Evolutionary conservation across 768 basidiomycete species (phyloP).

Genomic region (Suillus ampliporus): DNA sequence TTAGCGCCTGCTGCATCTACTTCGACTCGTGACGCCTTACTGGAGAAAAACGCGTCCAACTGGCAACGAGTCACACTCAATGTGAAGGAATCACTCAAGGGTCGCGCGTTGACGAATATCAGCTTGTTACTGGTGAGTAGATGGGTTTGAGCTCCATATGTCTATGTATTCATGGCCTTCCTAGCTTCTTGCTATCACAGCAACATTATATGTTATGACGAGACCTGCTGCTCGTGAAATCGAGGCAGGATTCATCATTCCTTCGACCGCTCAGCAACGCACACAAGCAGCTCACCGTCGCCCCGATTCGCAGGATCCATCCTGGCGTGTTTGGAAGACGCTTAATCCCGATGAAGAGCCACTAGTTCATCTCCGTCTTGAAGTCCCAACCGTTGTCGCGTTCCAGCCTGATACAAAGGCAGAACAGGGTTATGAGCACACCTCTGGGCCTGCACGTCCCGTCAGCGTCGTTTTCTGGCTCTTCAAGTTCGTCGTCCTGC

Average conservation of each 20-base stretch:
- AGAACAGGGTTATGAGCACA: conserved; percentile 31
- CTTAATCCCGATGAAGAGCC: conserved; percentile 72
- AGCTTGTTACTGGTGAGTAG: conserved; percentile 77
- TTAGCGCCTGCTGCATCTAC: conserved; percentile 50
- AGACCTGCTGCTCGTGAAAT: conserved; percentile 48
- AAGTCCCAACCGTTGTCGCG: conserved; percentile 78
- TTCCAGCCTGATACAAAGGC: conserved; percentile 51
- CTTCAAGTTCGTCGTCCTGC: conserved; percentile 81
- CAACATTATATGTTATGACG: conserved; percentile 76
- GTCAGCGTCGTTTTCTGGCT: conserved; percentile 73
- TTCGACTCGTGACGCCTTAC: conserved; percentile 28
- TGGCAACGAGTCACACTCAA: conserved; percentile 33
- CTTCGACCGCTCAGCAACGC: conserved; percentile 38
- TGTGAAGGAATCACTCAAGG: conserved; percentile 55
- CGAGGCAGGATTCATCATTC: conserved; percentile 23
- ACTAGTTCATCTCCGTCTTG: conserved; percentile 78
- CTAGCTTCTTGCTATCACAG: conserved; percentile 80
- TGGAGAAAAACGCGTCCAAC: conserved; percentile 33
- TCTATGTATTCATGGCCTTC: conserved; percentile 14
- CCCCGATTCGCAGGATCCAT: conserved; percentile 49
- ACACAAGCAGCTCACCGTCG: conserved; percentile 37
- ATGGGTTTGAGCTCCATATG: background rate
- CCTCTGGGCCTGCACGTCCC: conserved; percentile 51
- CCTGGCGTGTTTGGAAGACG: conserved; percentile 75
- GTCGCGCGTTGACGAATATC: conserved; percentile 77